Evolutionary conservation across 2,329 filamentous ascomycete genomes (phyloP).

Genomic region (Botrytis hyacinthi): DNA sequence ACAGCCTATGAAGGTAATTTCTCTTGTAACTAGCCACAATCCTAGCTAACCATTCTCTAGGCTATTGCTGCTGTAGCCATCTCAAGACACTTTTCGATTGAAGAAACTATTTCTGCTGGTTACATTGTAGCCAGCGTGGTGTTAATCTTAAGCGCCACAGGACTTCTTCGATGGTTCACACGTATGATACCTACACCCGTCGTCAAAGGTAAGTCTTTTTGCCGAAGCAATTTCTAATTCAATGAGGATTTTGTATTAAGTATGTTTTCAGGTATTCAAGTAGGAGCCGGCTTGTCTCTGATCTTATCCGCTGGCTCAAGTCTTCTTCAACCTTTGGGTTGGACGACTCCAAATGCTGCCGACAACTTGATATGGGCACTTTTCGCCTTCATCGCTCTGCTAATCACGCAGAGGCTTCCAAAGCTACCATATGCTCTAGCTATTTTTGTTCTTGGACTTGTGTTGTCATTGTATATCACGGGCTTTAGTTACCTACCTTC

Average conservation of each 20-base stretch:
- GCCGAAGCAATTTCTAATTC: background rate
- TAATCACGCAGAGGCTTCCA: constrained; percentile 63
- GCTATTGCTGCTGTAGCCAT: constrained; percentile 93
- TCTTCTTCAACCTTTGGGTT: constrained; percentile 66
- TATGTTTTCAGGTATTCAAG: constrained; percentile 65
- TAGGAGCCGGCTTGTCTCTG: constrained; percentile 83
- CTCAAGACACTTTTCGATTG: constrained; percentile 60
- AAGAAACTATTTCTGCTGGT: constrained; percentile 78
- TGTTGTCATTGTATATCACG: constrained; percentile 56
- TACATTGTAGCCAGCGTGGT: constrained; percentile 74
- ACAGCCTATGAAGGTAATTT: constrained; percentile 71
- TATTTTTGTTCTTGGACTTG: constrained; percentile 66
- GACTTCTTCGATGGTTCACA: constrained; percentile 72
- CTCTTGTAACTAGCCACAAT: constrained; percentile 1
- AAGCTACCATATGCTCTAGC: constrained; percentile 75
- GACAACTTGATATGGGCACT: constrained; percentile 80
- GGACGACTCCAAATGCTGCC: constrained; percentile 62
- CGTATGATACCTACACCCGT: constrained; percentile 72
- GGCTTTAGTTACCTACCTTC: constrained; percentile 46
- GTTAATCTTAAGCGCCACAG: constrained; percentile 73
- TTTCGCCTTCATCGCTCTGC: constrained; percentile 68
- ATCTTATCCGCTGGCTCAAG: constrained; percentile 71
- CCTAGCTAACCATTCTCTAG: constrained; percentile 46
- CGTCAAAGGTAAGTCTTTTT: constrained; percentile 62
- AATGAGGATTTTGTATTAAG: background rate